Base-by-base conservation (phyloP, 169 alveolate species). In the Plasmodium vivax region DNA sequence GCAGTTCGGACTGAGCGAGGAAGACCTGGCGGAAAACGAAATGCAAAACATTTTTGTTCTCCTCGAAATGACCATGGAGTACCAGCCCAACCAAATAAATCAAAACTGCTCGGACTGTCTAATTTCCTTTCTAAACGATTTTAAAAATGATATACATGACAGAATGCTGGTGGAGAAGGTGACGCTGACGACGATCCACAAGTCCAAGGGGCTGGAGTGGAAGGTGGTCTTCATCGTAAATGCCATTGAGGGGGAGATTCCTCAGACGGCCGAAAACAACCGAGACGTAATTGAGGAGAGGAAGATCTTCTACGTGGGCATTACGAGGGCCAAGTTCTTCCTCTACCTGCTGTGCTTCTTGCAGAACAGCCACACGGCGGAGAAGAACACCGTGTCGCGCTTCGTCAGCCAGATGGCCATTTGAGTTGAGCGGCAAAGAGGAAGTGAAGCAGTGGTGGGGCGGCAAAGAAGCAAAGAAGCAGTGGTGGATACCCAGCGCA, bases 171-270 rank as follows among this genome's bases (percentile, higher is more conserved):
- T 82, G 45, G 94, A 96, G 83, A 96, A 84, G 32, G 96, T 97
- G 6, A 95, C 97, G 91, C 83, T 97, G 81, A 92, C 97, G 74
- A 97, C 97, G 30, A 96, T 97, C 73, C 98, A 97, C 82, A 95
- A 96, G 71, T 84, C 98, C 5, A 97, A 97, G 95, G 98, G 98
- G n/a, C 92, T 96, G 43, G 98, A 97, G 85, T 97, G 97, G 97
- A 95, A 97, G 80, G 93, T 96, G 84, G 98, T 97, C 41, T 97
- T 97, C 84, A 92, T 97, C 16, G 96, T 96, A 4, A 95, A 93
- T 74, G 90, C 96, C 30, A 93, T 94, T 58, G 98, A 97, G 38
- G 96, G 94, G 16, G 93, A 88, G 84, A 94, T 93, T 9, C 97
- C 97, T 23, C 91, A 93, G 71, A 16, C 71, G 9, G 56, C 68